Conservation (phyloP, 2,329 filamentous ascomycete genomes). For the Colletotrichum musae region DNA sequence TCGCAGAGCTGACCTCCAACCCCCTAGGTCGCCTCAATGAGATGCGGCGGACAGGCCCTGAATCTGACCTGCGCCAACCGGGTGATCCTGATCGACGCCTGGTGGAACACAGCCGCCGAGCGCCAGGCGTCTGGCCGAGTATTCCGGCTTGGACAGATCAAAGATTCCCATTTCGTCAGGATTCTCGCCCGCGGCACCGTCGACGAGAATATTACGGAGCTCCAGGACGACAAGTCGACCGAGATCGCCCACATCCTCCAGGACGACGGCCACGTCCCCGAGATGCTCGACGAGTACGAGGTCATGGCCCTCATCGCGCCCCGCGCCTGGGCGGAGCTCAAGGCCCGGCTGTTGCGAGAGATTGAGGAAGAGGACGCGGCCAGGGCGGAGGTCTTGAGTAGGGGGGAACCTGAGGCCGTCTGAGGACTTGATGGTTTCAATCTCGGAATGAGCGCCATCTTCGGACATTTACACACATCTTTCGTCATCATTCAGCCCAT, state of each 20-base stretch:
- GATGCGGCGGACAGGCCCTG: slow-evolving; percentile 54
- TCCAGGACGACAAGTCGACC: slow-evolving; percentile 71
- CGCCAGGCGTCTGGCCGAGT: slow-evolving; percentile 75
- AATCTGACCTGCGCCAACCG: slow-evolving; percentile 63
- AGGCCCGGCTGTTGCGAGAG: fast-evolving
- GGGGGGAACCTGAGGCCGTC: not conserved
- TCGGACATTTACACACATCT: no score
- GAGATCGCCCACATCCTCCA: slow-evolving; percentile 55
- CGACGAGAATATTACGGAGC: slow-evolving; percentile 67
- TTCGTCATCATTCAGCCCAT: no score
- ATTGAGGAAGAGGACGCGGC: not conserved
- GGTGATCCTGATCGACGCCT: slow-evolving; percentile 68
- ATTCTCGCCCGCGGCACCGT: slow-evolving; percentile 70
- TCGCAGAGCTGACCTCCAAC: not conserved
- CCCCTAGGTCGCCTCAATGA: slow-evolving; percentile 53
- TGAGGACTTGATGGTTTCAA: no score
- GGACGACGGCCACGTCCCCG: slow-evolving; percentile 44
- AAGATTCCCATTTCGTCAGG: slow-evolving; percentile 71
- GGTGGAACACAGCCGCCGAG: slow-evolving; percentile 75
- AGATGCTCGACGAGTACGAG: not conserved
- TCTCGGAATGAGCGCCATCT: no score
- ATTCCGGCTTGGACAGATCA: slow-evolving; percentile 74
- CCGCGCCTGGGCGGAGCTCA: not conserved
- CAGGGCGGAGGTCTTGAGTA: not conserved
- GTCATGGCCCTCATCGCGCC: slow-evolving; percentile 6